Evolutionary conservation across 306 rosid species (phyloP).

Genomic region (Trifolium fragiferum): DNA sequence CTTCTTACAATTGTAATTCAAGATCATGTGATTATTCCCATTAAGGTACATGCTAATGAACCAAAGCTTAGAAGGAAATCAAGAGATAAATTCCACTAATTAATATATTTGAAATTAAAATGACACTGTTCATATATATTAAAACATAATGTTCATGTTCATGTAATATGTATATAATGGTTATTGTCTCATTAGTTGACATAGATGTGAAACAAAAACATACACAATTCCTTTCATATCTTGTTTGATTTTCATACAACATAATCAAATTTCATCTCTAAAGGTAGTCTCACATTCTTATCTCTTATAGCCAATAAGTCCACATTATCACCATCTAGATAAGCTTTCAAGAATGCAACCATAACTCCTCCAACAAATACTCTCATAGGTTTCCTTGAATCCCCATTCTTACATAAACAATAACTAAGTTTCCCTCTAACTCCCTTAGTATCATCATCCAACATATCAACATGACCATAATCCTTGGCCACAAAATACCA

Average conservation of each 20-base stretch:
- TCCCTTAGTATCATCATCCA: slow-evolving; percentile 81
- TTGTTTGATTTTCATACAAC: slow-evolving; percentile 37
- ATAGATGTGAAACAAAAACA: too few species aligned
- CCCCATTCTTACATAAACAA: slow-evolving; percentile 74
- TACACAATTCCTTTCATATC: background rate
- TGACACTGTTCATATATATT: too few species aligned
- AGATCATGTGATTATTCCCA: too few species aligned
- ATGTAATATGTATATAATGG: too few species aligned
- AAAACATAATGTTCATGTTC: too few species aligned
- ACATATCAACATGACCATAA: slow-evolving; percentile 81
- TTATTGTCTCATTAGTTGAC: too few species aligned
- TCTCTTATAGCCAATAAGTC: slow-evolving; percentile 60
- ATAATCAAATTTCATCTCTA: slow-evolving; percentile 56
- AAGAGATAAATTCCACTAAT: too few species aligned
- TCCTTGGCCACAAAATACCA: slow-evolving; percentile 71
- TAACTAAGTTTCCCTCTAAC: slow-evolving; percentile 61
- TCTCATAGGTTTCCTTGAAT: slow-evolving; percentile 87
- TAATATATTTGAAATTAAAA: too few species aligned
- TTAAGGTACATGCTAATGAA: too few species aligned
- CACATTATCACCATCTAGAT: slow-evolving; percentile 51
- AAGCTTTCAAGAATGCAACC: slow-evolving; percentile 81
- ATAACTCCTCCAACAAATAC: slow-evolving; percentile 77
- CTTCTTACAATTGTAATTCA: too few species aligned
- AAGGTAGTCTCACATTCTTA: slow-evolving; percentile 46
- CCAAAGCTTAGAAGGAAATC: too few species aligned